Evolutionary conservation across 495 filamentous ascomycete genomes (phyloP), one percentile per base, ranked within the genome.

Genomic region (Oleoguttula mirabilis): DNA sequence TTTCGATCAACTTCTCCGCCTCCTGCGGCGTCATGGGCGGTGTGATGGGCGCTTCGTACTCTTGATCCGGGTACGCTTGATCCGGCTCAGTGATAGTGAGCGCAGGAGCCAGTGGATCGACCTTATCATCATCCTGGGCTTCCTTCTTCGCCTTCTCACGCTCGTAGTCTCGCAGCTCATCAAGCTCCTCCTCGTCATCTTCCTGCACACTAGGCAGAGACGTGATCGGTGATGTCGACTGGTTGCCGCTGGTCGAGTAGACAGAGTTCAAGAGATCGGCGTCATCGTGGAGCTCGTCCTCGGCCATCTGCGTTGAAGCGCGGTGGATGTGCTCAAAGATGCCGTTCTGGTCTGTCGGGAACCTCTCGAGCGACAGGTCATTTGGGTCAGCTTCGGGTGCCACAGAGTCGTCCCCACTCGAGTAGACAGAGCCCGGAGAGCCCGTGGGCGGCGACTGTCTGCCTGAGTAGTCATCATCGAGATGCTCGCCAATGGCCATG

Each of bases 131-230:
- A 8, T 31, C 16, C n/a, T n/a, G n/a, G n/a, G n/a, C n/a, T 27
- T 37, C 42, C 3, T 16, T 25, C 8, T 21, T 16, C 7, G 35
- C 43, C 19, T 41, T 6, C 21, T 21, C 14, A 10, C 27, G 34
- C 35, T 45, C 42, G 20, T 42, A 33, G 28, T 47, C 32, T 15
- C 42, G 42, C 8, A 45, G 16, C 30, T 17, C 4, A 20, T 46
- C 48, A 4, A 40, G 24, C 27, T 40, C 44, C 17, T 47, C 39
- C 14, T 52, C 49, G 1, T 40, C 48, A 6, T 39, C 45, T 36
- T 48, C 50, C n/a, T 27, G 23, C 16, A 53, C 50, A 21, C 45
- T 40, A 14, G 23, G 15, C n/a, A 52, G 34, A n/a, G 49, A 43
- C 5, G 14, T 3, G 17, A 32, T 21, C 12, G 23, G 36, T 2